A percentile compares a stretch with the other conserved stretches of the same genome.
These are phyloP conservation scores for Xylariales sp. DNA, from an alignment of 2,329 filamentous ascomycete species.

Conservation along the genomic window DNA sequence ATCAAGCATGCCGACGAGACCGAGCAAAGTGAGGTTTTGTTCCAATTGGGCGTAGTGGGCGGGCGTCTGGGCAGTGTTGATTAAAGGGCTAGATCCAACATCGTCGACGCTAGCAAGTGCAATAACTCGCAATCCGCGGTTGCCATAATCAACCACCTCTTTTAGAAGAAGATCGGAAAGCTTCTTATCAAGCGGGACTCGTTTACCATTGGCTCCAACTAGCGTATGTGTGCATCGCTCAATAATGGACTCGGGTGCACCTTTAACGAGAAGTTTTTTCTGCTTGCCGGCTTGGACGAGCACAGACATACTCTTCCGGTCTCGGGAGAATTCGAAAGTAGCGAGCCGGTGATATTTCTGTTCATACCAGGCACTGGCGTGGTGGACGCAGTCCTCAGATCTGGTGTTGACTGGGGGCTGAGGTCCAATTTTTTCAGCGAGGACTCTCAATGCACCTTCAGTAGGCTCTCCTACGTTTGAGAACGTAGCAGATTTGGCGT, in stretches of 20 bases:
- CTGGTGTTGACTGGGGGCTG: conserved; percentile 67
- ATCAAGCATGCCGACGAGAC: conserved; percentile 95
- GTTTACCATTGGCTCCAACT: conserved; percentile 81
- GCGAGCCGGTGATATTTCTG: conserved; percentile 78
- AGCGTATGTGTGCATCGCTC: conserved; percentile 89
- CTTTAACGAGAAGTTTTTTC: conserved; percentile 92
- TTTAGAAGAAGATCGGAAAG: conserved; percentile 77
- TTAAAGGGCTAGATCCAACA: conserved; percentile 74
- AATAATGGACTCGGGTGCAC: conserved; percentile 92
- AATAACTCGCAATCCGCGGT: conserved; percentile 92
- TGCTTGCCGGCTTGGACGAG: conserved; percentile 76
- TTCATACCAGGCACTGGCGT: conserved; percentile 88
- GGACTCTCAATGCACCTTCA: conserved; percentile 88
- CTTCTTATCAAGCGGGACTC: conserved; percentile 76
- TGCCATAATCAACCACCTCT: conserved; percentile 90
- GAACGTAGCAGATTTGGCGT: conserved; percentile 78
- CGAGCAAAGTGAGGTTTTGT: conserved; percentile 93
- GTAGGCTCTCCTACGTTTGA: conserved; percentile 93
- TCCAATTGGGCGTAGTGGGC: conserved; percentile 88
- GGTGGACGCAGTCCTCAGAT: conserved; percentile 77
- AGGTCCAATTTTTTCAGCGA: conserved; percentile 95
- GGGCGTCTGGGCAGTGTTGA: conserved; percentile 81
- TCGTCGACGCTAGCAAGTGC: conserved; percentile 88
- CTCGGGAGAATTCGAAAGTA: conserved; percentile 96
- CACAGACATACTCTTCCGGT: conserved; percentile 99